Conservation (phyloP, 78 protist species). For the Creolimax fragrantissima region DNA sequence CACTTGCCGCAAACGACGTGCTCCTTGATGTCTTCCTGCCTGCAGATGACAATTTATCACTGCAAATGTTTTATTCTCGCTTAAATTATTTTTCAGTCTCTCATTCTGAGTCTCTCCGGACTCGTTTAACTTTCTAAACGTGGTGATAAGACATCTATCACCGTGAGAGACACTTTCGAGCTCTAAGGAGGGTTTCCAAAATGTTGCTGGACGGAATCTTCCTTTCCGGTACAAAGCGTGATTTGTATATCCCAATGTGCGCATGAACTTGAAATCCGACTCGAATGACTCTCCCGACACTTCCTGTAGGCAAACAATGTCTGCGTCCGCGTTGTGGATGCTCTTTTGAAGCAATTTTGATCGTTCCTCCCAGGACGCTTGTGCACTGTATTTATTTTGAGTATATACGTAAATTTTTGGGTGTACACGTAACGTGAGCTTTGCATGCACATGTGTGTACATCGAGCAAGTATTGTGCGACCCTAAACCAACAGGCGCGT, state of each 20-base stretch:
- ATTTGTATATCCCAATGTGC: neutral
- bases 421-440: too few species aligned
- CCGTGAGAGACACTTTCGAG: neutral
- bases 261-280: neutral
- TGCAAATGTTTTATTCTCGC: neutral
- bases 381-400: too few species aligned
- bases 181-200: neutral
- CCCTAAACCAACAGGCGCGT: too few species aligned
- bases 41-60: neutral
- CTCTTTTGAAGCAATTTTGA: neutral
- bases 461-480: too few species aligned
- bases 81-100: too few species aligned
- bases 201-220: neutral
- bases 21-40: neutral
- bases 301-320: neutral
- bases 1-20: neutral
- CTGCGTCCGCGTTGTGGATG: neutral
- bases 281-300: neutral
- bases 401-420: too few species aligned
- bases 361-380: neutral
- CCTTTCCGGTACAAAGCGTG: neutral
- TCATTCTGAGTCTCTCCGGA: too few species aligned
- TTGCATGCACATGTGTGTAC: too few species aligned
- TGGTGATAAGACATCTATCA: neutral
- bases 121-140: neutral